These are phyloP conservation scores for Camelina neglecta DNA, from an alignment of 345 rosid genomes.

Conservation along the genomic window DNA sequence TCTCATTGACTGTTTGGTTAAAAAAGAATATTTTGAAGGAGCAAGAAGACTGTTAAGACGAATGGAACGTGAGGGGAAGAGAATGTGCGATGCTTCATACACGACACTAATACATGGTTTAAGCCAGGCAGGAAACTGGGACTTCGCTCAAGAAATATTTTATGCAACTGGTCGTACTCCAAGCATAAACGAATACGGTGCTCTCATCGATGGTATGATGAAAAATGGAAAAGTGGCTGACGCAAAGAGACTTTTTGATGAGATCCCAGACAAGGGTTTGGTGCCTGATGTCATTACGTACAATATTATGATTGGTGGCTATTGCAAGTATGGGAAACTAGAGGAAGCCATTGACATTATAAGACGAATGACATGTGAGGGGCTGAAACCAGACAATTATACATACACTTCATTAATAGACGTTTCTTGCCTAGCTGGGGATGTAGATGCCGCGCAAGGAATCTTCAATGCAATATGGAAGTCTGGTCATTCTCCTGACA, in stretches of 20 bases:
- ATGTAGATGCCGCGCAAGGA: too few relatives aligned
- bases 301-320: conserved; percentile 15
- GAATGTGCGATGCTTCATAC: not conserved
- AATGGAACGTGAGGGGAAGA: conserved; percentile 10
- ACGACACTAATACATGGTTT: not conserved
- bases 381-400: too few relatives aligned
- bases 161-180: not conserved
- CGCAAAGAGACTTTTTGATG: conserved; percentile 12
- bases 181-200: not conserved
- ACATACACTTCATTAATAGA: too few relatives aligned
- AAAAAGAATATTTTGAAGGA: not conserved
- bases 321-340: too few relatives aligned
- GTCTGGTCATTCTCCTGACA: too few relatives aligned
- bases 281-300: conserved; percentile 11
- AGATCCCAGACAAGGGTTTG: conserved; percentile 22
- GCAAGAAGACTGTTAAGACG: not conserved
- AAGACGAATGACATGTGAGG: too few relatives aligned
- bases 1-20: not conserved
- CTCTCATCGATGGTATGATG: conserved; percentile 19
- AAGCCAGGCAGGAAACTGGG: too few relatives aligned
- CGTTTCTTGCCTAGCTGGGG: too few relatives aligned
- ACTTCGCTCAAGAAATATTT: not conserved
- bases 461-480: too few relatives aligned
- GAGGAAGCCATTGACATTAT: too few relatives aligned
- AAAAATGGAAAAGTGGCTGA: conserved; percentile 12